Base-by-base conservation (phyloP, 805 yeast species). In the Ogataea nitratoaversa region DNA sequence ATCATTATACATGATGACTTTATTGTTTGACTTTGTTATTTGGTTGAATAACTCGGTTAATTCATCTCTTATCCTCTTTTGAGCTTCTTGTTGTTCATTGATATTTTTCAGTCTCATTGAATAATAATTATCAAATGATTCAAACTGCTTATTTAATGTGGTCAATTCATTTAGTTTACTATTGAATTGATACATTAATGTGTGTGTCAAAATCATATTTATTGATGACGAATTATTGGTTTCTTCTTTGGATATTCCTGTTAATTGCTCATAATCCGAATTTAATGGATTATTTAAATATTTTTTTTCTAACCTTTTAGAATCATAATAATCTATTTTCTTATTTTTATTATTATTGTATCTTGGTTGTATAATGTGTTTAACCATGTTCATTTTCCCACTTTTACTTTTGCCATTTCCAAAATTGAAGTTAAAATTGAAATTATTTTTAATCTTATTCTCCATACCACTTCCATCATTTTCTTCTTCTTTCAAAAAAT, bases 201-300 rank as follows among this genome's bases (percentile, higher is more conserved):
- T 77, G 53, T 84, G 95, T 1, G 90, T 83, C 36, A 82, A 62
- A 7, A 77, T 49, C 30, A 54, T 59, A 32, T 52, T 54, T 42
- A n/a, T n/a, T n/a, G n/a, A n/a, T n/a, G n/a, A n/a, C n/a, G n/a
- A n/a, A n/a, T n/a, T n/a, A n/a, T n/a, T n/a, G n/a, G n/a, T 43
- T 19, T 53, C 42, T 33, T 55, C 57, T 33, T 50, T 59, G 11
- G 60, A 53, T 5, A 66, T 64, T 1, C 72, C 72, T 2, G 66
- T 60, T n/a, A 65, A 42, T 27, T 47, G 47, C 25, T 58, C 54
- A 31, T 56, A 54, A 19, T 63, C 54, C 12, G 45, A 46, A 38
- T 71, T 74, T 32, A 82, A 59, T 1, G 93, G 90, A 52, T 84
- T 84, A 19, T 82, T 71, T 6, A 84, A 71, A 54, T 85, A 85